Evolutionary conservation across 192 early-diverging fungal species (phyloP).

Genomic region (Podila epicladia): DNA sequence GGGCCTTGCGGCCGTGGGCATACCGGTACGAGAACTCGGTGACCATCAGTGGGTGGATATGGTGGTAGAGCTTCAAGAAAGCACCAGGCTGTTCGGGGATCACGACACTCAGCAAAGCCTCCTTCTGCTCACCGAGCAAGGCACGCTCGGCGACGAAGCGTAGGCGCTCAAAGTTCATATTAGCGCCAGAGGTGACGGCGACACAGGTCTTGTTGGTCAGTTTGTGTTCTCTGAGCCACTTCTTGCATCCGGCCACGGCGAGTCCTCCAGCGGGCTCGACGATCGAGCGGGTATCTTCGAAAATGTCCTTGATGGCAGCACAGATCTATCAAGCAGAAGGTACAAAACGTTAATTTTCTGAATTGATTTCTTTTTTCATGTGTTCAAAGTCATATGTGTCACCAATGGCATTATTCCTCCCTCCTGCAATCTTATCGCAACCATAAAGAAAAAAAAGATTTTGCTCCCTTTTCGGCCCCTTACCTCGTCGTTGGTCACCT

Average conservation of each 20-base stretch:
- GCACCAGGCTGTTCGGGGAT: slow-evolving; percentile 93
- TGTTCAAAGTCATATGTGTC: background rate
- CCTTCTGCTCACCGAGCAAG: slow-evolving; percentile 90
- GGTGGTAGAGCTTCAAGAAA: slow-evolving; percentile 74
- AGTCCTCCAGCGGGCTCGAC: slow-evolving; percentile 97
- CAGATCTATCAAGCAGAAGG: slow-evolving; percentile 69
- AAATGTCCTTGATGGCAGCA: slow-evolving; percentile 89
- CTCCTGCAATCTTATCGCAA: too few species aligned
- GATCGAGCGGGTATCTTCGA: slow-evolving; percentile 93
- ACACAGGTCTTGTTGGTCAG: slow-evolving; percentile 72
- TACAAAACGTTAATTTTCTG: background rate
- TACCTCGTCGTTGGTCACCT: slow-evolving; percentile 91
- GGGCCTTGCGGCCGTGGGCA: slow-evolving; percentile 62
- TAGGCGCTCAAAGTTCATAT: slow-evolving; percentile 99
- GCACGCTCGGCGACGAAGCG: slow-evolving; percentile 97
- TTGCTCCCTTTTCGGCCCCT: background rate
- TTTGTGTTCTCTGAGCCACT: slow-evolving; percentile 69
- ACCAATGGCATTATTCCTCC: background rate
- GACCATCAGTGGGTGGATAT: slow-evolving; percentile 85
- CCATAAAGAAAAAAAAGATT: background rate
- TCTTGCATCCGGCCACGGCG: slow-evolving; percentile 87
- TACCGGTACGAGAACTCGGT: slow-evolving; percentile 91
- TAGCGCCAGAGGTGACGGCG: slow-evolving; percentile 90
- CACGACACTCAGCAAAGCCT: slow-evolving; percentile 91
- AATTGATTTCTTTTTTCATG: too few species aligned